Evolutionary conservation across 2,329 filamentous ascomycete genomes (phyloP).

Genomic region (Amauroascus verrucosus): DNA sequence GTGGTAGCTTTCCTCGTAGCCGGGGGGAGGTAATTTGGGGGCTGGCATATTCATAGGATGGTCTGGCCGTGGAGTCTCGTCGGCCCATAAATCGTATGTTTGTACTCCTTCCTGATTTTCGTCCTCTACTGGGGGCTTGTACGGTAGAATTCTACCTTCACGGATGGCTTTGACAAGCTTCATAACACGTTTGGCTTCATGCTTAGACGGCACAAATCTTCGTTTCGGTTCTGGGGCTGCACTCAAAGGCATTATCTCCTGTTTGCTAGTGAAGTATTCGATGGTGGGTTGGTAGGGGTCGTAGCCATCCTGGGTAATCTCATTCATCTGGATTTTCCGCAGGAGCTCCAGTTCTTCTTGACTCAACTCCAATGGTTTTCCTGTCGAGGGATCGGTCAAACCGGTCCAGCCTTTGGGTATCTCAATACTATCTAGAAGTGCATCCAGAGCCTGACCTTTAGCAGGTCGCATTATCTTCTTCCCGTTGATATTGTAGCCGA

Average conservation of each 20-base stretch:
- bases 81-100: slow-evolving; percentile 88
- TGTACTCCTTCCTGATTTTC: slow-evolving; percentile 61
- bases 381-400: slow-evolving; percentile 84
- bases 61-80: slow-evolving; percentile 71
- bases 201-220: slow-evolving; percentile 89
- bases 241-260: slow-evolving; percentile 89
- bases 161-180: slow-evolving; percentile 94
- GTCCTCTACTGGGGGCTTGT: slow-evolving; percentile 65
- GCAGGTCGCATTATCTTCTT: slow-evolving; percentile 96
- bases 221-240: slow-evolving; percentile 92
- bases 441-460: slow-evolving; percentile 85
- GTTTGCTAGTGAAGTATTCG: slow-evolving; percentile 83
- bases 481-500: slow-evolving; percentile 97
- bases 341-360: slow-evolving; percentile 82
- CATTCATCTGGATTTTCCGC: slow-evolving; percentile 77
- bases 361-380: slow-evolving; percentile 79
- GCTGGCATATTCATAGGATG: slow-evolving; percentile 92
- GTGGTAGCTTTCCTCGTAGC: slow-evolving; percentile 93
- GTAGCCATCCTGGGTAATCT: slow-evolving; percentile 76
- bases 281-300: slow-evolving; percentile 90
- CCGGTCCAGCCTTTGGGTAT: slow-evolving; percentile 96
- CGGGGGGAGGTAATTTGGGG: slow-evolving; percentile 83
- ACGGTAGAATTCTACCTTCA: slow-evolving; percentile 86
- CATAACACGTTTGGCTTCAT: slow-evolving; percentile 92
- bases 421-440: slow-evolving; percentile 89